Evolutionary conservation across 1,284 basidiomycete species (phyloP), one percentile per base, ranked within the genome.

Genomic region (Apiotrichum gracile): DNA sequence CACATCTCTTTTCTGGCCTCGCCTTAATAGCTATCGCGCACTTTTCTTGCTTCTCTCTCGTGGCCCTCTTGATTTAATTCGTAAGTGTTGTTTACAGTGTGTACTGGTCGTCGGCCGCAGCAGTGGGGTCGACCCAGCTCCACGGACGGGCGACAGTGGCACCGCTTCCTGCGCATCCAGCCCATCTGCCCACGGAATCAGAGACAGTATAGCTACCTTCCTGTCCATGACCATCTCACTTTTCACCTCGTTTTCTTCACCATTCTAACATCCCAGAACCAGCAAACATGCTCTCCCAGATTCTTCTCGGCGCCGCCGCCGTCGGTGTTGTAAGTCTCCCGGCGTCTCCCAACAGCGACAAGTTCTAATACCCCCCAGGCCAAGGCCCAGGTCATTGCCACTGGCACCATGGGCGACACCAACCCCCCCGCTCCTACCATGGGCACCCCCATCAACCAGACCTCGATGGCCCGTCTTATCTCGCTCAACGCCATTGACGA

Each of bases 401-500:
- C 64, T 16, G 67, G 67, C 52, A 69, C 70, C 43, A 70, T 70
- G 71, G 72, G 70, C 47, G 47, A 54, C 16, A 71, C 68, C 58
- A 71, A 75, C 67, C 70, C 69, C 26, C 35, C 70, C 21, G 49
- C 55, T 16, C 55, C 73, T 38, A 61, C 67, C 42, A 42, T 67
- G 44, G 68, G 68, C 40, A 70, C 72, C 0, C 26, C 72, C 19
- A 55, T 76, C 64, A 75, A 77, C 66, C 70, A 72, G 57, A 71
- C 70, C 34, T 74, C 72, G 8, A 60, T 62, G 51, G 55, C 74
- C 35, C 70, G 75, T 45, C 67, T 77, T 19, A 29, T 73, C 22
- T 69, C 71, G 19, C 55, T 75, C 54, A 77, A 77, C 68, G 57
- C 64, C 35, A 69, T 77, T 53, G 63, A 73, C 49, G 71, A 72